Evolutionary conservation across 495 filamentous ascomycete species (phyloP), one percentile per base, ranked within the genome.

Genomic region (Venustampulla echinocandica): DNA sequence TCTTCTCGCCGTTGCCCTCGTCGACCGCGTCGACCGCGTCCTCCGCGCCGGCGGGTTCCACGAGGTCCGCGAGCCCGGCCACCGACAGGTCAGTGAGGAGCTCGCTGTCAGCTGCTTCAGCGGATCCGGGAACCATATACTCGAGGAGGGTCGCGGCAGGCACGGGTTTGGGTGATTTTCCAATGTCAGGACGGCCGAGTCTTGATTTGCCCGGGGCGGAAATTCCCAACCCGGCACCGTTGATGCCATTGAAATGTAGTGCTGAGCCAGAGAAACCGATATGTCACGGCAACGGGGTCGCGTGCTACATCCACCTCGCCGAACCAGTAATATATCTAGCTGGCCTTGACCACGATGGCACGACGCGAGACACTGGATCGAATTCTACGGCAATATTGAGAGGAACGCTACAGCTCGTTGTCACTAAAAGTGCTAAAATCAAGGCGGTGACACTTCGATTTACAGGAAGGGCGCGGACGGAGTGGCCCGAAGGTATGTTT

Each of bases 381-480:
- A 44, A 28, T 23, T 63, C 80, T 19, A 87, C 85, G 10, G 83
- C 93, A 5, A 84, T 98, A 58, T 68, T 98, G 10, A 76, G 92
- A 38, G 92, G 92, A 5, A 88, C 80, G 59, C 65, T 98, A 44
- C 80, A 85, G 60, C 61, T 98, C 42, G 81, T 81, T 50, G 75
- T 96, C 9, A 83, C 82, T 32, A 98, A 97, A 64, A 83, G 81
- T 55, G 81, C 87, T 30, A 98, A 98, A 69, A 83, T 98, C 49
- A 96, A 94, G 70, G 81, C 88, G n/a, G 77, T 98, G 22, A 86
- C 84, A 4, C 68, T 98, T 39, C 85, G 82, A 53, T 90, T 98
- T 55, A 75, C 79, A 22, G 92, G 90, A 14, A 83, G 82, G 59
- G 83, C 88, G 2, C 80, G 83, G 51, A 98, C 92, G 0, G 88